Evolutionary conservation across 1,284 basidiomycete genomes (phyloP).

Genomic region (Mycena citricolor): DNA sequence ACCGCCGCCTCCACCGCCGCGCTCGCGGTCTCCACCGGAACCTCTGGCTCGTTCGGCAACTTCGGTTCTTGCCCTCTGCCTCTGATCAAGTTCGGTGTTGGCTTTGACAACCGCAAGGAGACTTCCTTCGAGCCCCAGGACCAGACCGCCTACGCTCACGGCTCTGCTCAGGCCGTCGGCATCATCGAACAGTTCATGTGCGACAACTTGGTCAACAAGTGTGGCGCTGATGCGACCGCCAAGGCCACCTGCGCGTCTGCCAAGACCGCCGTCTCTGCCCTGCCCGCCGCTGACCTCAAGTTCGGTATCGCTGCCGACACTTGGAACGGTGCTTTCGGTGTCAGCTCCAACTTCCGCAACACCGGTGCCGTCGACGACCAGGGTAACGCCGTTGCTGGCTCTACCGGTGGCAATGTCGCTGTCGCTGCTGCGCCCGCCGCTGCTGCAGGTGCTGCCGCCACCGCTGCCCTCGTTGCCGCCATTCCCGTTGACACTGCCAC

Average conservation of each 20-base stretch:
- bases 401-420: conserved; percentile 22
- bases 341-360: conserved; percentile 42
- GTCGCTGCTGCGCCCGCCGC: conserved; percentile 13
- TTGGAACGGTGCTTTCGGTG: conserved; percentile 58
- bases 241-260: conserved; percentile 48
- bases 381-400: conserved; percentile 26
- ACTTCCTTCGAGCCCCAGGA: conserved; percentile 55
- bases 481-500: no score
- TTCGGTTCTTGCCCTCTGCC: conserved; percentile 42
- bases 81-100: conserved; percentile 50
- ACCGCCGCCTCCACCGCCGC: conserved; percentile 7
- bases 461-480: conserved; percentile 24
- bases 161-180: conserved; percentile 50
- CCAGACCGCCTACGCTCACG: conserved; percentile 47
- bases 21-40: neutral
- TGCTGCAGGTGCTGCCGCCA: conserved; percentile 13
- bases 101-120: conserved; percentile 52
- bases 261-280: conserved; percentile 40
- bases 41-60: conserved; percentile 15
- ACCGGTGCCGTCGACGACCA: conserved; percentile 39
- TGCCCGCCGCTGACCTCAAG: conserved; percentile 31
- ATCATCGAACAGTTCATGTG: conserved; percentile 59
- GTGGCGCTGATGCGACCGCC: conserved; percentile 50
- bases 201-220: conserved; percentile 50
- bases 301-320: conserved; percentile 57